Conservation (phyloP, 2,329 filamentous ascomycete genomes). For the Botrytis aclada region DNA sequence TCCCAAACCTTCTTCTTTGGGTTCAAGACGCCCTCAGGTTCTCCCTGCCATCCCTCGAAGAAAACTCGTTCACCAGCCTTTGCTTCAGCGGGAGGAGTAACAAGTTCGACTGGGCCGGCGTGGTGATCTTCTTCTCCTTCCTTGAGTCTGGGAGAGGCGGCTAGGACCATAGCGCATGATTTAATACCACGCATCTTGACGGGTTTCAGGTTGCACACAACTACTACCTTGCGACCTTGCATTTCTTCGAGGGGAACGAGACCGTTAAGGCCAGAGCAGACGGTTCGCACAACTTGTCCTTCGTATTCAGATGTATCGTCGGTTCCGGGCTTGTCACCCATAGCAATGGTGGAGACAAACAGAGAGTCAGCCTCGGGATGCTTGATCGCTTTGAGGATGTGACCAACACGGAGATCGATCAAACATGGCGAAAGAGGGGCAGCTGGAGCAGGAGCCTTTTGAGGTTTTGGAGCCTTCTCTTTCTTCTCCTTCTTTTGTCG, state of each 20-base stretch:
- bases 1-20: conserved; percentile 99
- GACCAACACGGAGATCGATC: conserved; percentile 93
- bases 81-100: conserved; percentile 73
- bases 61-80: conserved; percentile 83
- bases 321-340: conserved; percentile 79
- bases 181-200: conserved; percentile 96
- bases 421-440: conserved; percentile 78
- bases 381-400: conserved; percentile 92
- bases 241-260: conserved; percentile 91
- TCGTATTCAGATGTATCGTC: conserved; percentile 91
- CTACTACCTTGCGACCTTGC: conserved; percentile 92
- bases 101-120: conserved; percentile 88
- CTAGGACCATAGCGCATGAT: conserved; percentile 85
- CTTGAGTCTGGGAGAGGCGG: conserved; percentile 78
- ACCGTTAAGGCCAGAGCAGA: conserved; percentile 95
- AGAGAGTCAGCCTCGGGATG: conserved; percentile 97
- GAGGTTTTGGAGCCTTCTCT: conserved; percentile 77
- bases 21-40: conserved; percentile 91
- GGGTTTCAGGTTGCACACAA: conserved; percentile 97
- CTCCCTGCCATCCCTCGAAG: conserved; percentile 92
- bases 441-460: conserved; percentile 62
- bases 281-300: conserved; percentile 86
- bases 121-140: conserved; percentile 84
- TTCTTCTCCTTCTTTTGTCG: conserved; percentile 83
- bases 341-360: conserved; percentile 91